Percentiles rank a stretch among this genome's conserved stretches.
These are phyloP conservation scores for Pyrus communis DNA, from an alignment of 306 rosid genomes.

Conservation along the genomic window DNA sequence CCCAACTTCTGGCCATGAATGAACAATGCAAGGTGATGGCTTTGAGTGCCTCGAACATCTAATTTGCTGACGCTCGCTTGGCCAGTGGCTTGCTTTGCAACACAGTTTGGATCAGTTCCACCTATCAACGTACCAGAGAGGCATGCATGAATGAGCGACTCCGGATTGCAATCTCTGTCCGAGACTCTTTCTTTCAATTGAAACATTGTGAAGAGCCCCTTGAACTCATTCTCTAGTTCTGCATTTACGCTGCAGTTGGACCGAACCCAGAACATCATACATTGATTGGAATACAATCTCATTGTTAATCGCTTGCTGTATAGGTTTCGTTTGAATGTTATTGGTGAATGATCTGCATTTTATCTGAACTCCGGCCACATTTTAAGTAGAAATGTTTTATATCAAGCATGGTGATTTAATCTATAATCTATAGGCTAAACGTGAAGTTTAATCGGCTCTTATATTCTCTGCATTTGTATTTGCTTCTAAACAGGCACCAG, in stretches of 20 bases:
- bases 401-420: neutral
- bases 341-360: neutral
- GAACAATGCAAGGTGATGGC: conserved; percentile 99
- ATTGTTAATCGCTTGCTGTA: neutral
- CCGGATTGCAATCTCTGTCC: conserved; percentile 16
- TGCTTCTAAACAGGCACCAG: neutral
- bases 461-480: neutral
- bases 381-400: neutral
- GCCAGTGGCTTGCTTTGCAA: conserved; percentile 5
- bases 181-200: conserved; percentile 22
- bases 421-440: neutral
- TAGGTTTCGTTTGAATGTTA: neutral
- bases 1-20: conserved; percentile 90
- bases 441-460: neutral
- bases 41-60: conserved; percentile 76
- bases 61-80: neutral
- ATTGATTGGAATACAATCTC: neutral
- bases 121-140: conserved; percentile 3
- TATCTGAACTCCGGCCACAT: neutral
- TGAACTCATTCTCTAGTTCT: conserved; percentile 31
- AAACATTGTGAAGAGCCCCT: conserved; percentile 25
- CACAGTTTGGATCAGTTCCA: conserved; percentile 11
- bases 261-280: neutral
- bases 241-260: conserved; percentile 2
- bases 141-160: conserved; percentile 11